Conservation (phyloP, 352 stramenopile genomes). For the Pythium oligandrum region DNA sequence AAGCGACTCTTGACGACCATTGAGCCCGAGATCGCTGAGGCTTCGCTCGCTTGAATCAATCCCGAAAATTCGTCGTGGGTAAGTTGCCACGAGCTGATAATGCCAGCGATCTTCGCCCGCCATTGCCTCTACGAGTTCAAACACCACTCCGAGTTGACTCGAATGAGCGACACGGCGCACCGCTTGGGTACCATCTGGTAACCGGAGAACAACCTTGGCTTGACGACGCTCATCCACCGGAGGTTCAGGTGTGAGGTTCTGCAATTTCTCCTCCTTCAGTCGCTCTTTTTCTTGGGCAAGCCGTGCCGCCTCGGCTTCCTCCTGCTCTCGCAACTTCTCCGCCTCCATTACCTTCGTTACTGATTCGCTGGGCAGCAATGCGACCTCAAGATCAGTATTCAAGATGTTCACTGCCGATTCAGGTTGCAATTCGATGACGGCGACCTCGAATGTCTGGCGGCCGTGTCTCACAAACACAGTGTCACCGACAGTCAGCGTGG, state of each 20-base stretch:
- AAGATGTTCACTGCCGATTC: constrained; percentile 63
- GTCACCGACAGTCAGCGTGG: constrained; percentile 73
- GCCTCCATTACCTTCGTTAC: constrained; percentile 32
- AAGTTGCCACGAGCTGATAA: constrained; percentile 55
- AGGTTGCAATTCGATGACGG: constrained; percentile 51
- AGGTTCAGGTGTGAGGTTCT: constrained; percentile 31
- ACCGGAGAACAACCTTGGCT: constrained; percentile 43
- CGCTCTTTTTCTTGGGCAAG: constrained; percentile 29
- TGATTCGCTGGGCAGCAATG: constrained; percentile 64
- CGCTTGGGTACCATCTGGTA: constrained; percentile 37
- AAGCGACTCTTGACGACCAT: constrained; percentile 54
- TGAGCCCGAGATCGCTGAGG: constrained; percentile 48
- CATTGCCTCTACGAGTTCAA: constrained; percentile 46
- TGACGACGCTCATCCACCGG: constrained; percentile 30
- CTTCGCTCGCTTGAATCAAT: constrained; percentile 29
- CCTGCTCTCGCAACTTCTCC: constrained; percentile 26
- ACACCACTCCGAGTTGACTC: constrained; percentile 29
- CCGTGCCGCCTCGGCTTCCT: constrained; percentile 16
- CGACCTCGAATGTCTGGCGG: constrained; percentile 68
- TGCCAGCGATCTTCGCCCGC: constrained; percentile 33
- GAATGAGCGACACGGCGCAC: constrained; percentile 43
- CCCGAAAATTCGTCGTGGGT: constrained; percentile 55
- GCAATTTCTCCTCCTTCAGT: constrained; percentile 32
- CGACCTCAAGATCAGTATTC: constrained; percentile 81
- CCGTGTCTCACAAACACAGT: constrained; percentile 73